Evolutionary conservation across 2,329 filamentous ascomycete genomes (phyloP).

Genomic region (Aspergillus ochraceus): DNA sequence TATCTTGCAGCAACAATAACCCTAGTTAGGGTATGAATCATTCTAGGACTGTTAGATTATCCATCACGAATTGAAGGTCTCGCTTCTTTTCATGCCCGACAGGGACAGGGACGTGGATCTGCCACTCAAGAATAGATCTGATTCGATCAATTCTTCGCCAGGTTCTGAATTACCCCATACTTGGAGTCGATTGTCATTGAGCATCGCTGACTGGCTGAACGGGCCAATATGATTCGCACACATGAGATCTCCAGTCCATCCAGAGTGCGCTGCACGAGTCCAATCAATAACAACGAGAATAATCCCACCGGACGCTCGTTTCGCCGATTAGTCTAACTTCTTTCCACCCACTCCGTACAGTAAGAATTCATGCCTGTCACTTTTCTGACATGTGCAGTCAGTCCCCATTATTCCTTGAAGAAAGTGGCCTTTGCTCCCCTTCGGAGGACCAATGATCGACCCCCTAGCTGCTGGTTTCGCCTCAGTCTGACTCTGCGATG

Average conservation of each 20-base stretch:
- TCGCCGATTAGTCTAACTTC: neutral
- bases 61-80: neutral
- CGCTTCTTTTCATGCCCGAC: constrained; percentile 3
- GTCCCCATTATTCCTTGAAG: neutral
- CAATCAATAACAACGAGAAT: neutral
- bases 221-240: neutral
- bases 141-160: constrained; percentile 1
- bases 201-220: neutral
- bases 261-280: neutral
- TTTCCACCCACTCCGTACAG: neutral
- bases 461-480: neutral
- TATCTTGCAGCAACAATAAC: neutral
- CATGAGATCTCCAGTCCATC: neutral
- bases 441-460: neutral
- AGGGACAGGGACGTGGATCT: constrained; percentile 2
- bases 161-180: neutral
- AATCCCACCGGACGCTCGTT: neutral
- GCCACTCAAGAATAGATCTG: neutral
- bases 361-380: constrained; percentile 7
- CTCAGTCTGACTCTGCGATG: neutral
- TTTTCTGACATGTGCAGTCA: constrained; percentile 6
- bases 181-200: neutral
- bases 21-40: neutral
- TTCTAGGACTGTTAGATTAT: neutral
- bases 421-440: neutral